A percentile compares a stretch with the other conserved stretches of the same genome.
These are phyloP conservation scores for Amesomyces nigricolor DNA, from an alignment of 2,329 filamentous ascomycete species.

Conservation along the genomic window DNA sequence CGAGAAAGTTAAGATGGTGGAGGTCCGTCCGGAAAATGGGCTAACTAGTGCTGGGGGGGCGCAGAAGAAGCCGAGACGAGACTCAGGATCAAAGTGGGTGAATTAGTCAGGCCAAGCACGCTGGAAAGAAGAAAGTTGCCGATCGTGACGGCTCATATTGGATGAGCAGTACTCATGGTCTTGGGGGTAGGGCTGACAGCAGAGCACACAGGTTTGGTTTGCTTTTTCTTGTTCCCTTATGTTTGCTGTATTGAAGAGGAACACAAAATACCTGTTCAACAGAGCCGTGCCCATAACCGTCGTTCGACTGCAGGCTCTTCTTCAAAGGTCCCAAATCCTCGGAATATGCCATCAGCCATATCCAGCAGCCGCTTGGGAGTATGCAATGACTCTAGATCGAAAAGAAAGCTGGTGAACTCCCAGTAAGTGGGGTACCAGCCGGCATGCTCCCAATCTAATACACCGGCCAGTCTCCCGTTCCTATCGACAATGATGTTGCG, in stretches of 20 bases:
- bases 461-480: neutral
- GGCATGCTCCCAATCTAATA: neutral
- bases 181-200: neutral
- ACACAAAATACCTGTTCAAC: neutral
- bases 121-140: neutral
- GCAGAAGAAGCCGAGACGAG: neutral
- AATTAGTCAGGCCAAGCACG: neutral
- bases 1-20: neutral
- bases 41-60: neutral
- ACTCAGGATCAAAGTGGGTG: neutral
- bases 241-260: neutral
- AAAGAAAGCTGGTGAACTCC: conserved; percentile 1
- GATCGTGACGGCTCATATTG: neutral
- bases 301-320: neutral
- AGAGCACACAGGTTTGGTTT: neutral
- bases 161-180: neutral
- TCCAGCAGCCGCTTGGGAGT: neutral
- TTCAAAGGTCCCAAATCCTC: neutral
- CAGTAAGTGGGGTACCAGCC: conserved; percentile 2
- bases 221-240: too few relatives aligned
- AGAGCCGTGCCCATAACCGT: neutral
- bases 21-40: too few relatives aligned
- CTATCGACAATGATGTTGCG: neutral
- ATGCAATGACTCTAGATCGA: neutral
- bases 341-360: neutral